These are phyloP conservation scores for Ananas comosus DNA, from an alignment of 176 grass and related monocot species.

Conservation along the genomic window DNA sequence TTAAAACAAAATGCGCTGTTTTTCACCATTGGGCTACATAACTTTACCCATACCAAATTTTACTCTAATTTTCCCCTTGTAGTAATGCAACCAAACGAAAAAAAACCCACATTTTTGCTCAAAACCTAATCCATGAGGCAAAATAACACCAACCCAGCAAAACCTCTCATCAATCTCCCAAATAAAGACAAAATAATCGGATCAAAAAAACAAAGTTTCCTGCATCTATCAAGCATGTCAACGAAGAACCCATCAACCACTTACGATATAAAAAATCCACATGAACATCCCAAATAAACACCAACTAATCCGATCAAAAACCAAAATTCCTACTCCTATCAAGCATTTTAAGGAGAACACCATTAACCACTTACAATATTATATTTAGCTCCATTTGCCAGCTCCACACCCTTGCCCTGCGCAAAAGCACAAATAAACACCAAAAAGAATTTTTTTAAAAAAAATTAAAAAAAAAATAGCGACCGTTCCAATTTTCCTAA, in stretches of 20 bases:
- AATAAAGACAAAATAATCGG: background rate
- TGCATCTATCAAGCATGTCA: background rate
- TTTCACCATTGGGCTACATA: no score
- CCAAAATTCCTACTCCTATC: background rate
- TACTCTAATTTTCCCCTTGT: no score
- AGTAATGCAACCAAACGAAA: no score
- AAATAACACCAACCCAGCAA: no score
- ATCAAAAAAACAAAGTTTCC: background rate
- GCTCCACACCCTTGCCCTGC: background rate
- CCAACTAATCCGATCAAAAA: background rate
- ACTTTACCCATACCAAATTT: no score
- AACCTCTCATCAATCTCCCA: background rate
- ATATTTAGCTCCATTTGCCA: background rate
- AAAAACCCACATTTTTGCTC: no score
- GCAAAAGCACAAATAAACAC: background rate
- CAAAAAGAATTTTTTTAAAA: background rate
- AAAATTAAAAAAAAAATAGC: background rate
- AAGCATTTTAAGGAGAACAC: background rate
- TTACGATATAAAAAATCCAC: background rate
- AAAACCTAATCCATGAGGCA: no score
- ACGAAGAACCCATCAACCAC: background rate
- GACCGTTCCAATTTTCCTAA: background rate
- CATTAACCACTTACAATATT: background rate
- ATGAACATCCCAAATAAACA: background rate
- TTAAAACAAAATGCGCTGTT: no score